Evolutionary conservation across 2,329 filamentous ascomycete genomes (phyloP).

Genomic region (Stagonosporopsis cucurbitacearum): DNA sequence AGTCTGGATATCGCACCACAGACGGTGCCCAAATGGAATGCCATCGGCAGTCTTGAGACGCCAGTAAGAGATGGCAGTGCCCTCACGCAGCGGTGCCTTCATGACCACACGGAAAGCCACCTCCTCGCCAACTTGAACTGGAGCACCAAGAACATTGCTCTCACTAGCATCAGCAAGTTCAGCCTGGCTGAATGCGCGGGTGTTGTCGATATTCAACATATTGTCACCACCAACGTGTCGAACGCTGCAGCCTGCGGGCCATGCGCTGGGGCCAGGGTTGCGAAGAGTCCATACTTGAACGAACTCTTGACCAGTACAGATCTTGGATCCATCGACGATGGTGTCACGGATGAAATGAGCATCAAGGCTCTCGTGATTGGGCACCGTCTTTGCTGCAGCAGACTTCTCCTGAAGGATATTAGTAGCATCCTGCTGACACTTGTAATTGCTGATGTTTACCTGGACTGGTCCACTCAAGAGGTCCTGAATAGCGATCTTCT

Average conservation of each 20-base stretch:
- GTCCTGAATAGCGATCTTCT: constrained; percentile 51
- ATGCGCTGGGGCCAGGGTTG: constrained; percentile 78
- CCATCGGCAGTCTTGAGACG: constrained; percentile 84
- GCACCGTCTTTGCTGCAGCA: neutral
- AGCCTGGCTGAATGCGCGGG: constrained; percentile 76
- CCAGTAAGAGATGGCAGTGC: constrained; percentile 94
- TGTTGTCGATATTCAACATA: constrained; percentile 89
- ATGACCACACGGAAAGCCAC: constrained; percentile 83
- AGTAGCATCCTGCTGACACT: constrained; percentile 37
- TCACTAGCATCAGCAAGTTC: constrained; percentile 81
- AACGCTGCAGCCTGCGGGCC: constrained; percentile 89
- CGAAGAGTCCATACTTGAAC: constrained; percentile 90
- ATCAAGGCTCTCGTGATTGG: constrained; percentile 52
- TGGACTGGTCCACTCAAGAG: constrained; percentile 37
- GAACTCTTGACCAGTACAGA: constrained; percentile 76
- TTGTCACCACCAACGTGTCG: constrained; percentile 93
- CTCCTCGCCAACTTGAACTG: constrained; percentile 75
- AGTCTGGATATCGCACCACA: constrained; percentile 93
- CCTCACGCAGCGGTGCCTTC: constrained; percentile 77
- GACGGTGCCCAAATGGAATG: constrained; percentile 83
- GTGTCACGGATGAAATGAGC: constrained; percentile 79
- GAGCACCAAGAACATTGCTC: constrained; percentile 75
- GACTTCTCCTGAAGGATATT: constrained; percentile 43
- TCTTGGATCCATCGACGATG: constrained; percentile 75
- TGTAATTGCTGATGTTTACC: constrained; percentile 19